phyloP scores from a whole-genome alignment of 2,329 filamentous ascomycete genomes.

The Fragosphaeria purpurea region DNA sequence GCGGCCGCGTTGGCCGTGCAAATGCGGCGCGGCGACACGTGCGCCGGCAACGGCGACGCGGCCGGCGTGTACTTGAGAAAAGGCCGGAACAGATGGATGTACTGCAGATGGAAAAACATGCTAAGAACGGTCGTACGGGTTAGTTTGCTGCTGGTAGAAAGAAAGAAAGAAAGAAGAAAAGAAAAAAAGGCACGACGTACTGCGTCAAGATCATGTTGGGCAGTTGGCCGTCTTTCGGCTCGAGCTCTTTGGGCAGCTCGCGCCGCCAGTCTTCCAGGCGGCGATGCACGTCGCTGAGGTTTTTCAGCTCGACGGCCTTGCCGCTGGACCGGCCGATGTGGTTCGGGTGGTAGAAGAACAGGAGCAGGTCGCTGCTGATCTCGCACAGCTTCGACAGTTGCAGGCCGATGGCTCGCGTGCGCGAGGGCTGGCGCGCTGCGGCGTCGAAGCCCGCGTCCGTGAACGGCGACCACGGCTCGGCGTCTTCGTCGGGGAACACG shows the following conservation, averaged over 20 bases:
- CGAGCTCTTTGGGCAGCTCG: slow-evolving; percentile 73
- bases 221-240: slow-evolving; percentile 79
- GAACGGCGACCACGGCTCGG: slow-evolving; percentile 67
- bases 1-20: slow-evolving; percentile 82
- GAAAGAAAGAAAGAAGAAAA: not conserved
- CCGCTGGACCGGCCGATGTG: slow-evolving; percentile 53
- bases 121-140: slow-evolving; percentile 41
- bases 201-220: slow-evolving; percentile 73
- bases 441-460: slow-evolving; percentile 72
- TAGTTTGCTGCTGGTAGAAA: not conserved
- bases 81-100: slow-evolving; percentile 90
- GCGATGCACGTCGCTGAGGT: slow-evolving; percentile 82
- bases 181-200: slow-evolving; percentile 44
- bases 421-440: slow-evolving; percentile 64
- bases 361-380: slow-evolving; percentile 82
- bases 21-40: slow-evolving; percentile 82
- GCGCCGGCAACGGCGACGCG: slow-evolving; percentile 71
- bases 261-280: slow-evolving; percentile 83
- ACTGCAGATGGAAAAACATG: slow-evolving; percentile 89
- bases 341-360: slow-evolving; percentile 82
- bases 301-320: slow-evolving; percentile 80
- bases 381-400: slow-evolving; percentile 80
- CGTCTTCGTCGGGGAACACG: slow-evolving; percentile 81
- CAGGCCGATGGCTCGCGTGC: slow-evolving; percentile 71
- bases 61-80: slow-evolving; percentile 83